Conservation (phyloP, 2,329 filamentous ascomycete genomes). For the Cladosporium sp. region DNA sequence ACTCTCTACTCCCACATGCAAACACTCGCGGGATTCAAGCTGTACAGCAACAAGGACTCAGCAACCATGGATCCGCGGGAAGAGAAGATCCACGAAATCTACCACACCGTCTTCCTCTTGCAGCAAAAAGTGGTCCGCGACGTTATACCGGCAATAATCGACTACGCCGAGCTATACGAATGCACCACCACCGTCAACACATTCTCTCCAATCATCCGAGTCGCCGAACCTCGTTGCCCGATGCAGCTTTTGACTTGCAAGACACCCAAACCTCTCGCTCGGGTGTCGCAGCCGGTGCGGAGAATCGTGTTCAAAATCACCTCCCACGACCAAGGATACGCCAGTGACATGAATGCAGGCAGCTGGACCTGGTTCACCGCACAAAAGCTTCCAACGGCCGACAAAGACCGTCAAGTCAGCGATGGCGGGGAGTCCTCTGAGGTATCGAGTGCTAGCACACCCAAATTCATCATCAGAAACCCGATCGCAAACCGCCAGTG, state of each 20-base stretch:
- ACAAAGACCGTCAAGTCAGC: not conserved
- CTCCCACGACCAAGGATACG: slow-evolving; percentile 14
- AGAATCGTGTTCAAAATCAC: slow-evolving; percentile 13
- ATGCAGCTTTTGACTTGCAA: not conserved
- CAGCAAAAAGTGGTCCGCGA: slow-evolving; percentile 15
- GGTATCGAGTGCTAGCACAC: not conserved
- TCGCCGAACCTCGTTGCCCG: not conserved
- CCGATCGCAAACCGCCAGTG: not conserved
- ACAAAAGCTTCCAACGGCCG: not conserved
- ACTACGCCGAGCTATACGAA: slow-evolving; percentile 5
- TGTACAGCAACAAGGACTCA: not conserved
- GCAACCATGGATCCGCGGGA: not conserved
- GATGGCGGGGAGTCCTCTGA: not conserved
- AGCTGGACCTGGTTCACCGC: slow-evolving; percentile 17
- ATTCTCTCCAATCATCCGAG: not conserved
- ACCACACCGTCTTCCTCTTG: slow-evolving; percentile 15
- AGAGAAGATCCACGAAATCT: not conserved
- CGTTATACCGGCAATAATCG: slow-evolving; percentile 12
- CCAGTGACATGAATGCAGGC: not conserved
- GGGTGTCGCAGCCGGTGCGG: slow-evolving; percentile 3
- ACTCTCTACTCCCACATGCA: not conserved
- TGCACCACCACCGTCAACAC: not conserved
- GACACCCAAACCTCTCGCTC: not conserved
- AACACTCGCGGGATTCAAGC: not conserved
- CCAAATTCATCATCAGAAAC: not conserved